Base-by-base conservation (phyloP, 192 early-diverging fungal species). In the Backusella parvicylindrica region DNA sequence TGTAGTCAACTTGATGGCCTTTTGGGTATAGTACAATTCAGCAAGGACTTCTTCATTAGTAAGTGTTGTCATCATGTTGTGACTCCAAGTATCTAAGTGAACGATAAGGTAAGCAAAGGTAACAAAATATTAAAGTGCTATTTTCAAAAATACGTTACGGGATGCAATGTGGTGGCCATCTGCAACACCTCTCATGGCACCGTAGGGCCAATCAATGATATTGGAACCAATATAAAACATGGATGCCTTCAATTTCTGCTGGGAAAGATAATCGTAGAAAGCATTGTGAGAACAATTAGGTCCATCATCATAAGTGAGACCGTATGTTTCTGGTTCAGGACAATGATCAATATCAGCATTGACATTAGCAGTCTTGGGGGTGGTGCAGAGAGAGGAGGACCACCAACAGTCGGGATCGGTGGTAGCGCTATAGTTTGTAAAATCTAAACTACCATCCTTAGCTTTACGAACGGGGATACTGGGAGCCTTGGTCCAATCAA, bases 291-390 rank as follows among this genome's bases (percentile, higher is more conserved):
- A 83, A 3, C 67, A 53, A 21, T 81, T 84, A 7, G 89, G 89
- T 1, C 90, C 90, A 81, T 91, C 90, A 77, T 91, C 90, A 72
- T 87, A 91, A 6, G 87, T 87, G 30, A 91, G 50, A 11, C 85
- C 80, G 81, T 84, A 84, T 32, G 84, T 86, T 72, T 86, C 81
- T 31, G 76, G 50, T 18, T 75, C 53, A 0, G 43, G 40, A 49
- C 84, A 85, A 15, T 12, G n/a, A 28, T 68, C 64, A 40, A 85
- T 81, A 80, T 86, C 84, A 60, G 80, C 72, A 16, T 77, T 64
- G 56, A 77, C 60, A 72, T 49, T 70, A 28, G 53, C 13, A 15
- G 28, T 30, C 65, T 73, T 74, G 72, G 77, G 77, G 13, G 70
- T 72, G 4, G 84, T 73, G 50, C 84, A 85, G 15, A 71, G 76